Evolutionary conservation across 495 filamentous ascomycete genomes (phyloP), one percentile per base, ranked within the genome.

Genomic region (Penicillium pulvis): DNA sequence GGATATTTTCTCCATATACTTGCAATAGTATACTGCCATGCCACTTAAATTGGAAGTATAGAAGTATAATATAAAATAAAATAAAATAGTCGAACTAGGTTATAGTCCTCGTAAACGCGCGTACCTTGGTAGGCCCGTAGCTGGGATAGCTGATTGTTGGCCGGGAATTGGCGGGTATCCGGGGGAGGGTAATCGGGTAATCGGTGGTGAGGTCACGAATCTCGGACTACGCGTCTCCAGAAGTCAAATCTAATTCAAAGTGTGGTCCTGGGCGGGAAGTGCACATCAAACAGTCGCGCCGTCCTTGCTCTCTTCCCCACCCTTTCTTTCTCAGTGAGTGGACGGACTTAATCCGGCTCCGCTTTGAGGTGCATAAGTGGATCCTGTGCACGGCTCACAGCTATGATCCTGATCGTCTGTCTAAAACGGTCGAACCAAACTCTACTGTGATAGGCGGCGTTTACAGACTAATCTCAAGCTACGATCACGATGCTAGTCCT

Each of bases 311-410:
- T 7, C 4, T 7, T 5, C 28, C 28, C 28, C 28, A 28, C 28
- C 28, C 28, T 5, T 28, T 28, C 28, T 28, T 4, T 41, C 3
- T 4, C 14, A 6, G 16, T 52, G 33, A 56, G 35, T 58, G 48
- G 57, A 43, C 55, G 58, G 61, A 36, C 31, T 39, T 43, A 44
- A 1, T 17, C 42, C 36, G 51, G 33, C 11, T 16, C 54, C 57
- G 52, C 54, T 20, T 51, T 62, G 56, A 57, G 63, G 16, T 63
- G 53, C 60, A 66, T 56, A 10, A 51, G 60, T 54, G 56, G 56
- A 51, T 46, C 43, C 8, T 4, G 50, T 33, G 51, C 30, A 42
- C 51, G 19, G 20, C 48, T 41, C 39, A 17, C 4, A 39, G 53
- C 58, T 51, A 48, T 39, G 59, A 46, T 61, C 58, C 35, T 43